Percentiles rank a stretch among this genome's conserved stretches.
Evolutionary conservation across 2,329 filamentous ascomycete species (phyloP).

Genomic region (Phialophora chinensis): DNA sequence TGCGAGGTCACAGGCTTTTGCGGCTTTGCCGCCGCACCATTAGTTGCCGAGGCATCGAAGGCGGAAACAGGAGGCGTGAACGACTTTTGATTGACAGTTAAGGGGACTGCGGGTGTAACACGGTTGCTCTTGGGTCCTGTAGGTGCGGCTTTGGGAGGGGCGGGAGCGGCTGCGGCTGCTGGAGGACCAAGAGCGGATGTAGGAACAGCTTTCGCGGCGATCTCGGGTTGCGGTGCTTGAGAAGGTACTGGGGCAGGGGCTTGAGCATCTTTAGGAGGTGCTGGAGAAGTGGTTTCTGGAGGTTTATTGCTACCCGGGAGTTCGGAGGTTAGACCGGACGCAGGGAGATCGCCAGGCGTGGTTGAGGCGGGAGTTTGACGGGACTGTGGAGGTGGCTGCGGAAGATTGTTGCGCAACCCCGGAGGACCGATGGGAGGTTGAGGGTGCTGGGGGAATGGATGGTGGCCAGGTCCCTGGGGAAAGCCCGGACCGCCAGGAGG

Average conservation of each 20-base stretch:
- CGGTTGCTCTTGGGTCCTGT: constrained; percentile 49
- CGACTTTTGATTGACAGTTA: constrained; percentile 45
- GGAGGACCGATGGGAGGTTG: constrained; percentile 63
- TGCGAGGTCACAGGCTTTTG: constrained; percentile 37
- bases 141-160: constrained; percentile 33
- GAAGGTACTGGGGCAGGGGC: constrained; percentile 35
- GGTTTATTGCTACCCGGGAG: constrained; percentile 51
- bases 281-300: constrained; percentile 46
- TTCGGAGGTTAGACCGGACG: constrained; percentile 50
- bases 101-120: constrained; percentile 55
- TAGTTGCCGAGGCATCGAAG: constrained; percentile 42
- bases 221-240: constrained; percentile 39
- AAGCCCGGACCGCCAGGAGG: constrained; percentile 73
- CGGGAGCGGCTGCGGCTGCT: constrained; percentile 27
- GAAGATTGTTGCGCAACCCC: constrained; percentile 49
- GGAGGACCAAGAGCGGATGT: constrained; percentile 27
- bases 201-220: constrained; percentile 37
- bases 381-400: constrained; percentile 42
- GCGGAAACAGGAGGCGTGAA: constrained; percentile 45
- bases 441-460: constrained; percentile 51
- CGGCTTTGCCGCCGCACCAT: constrained; percentile 41
- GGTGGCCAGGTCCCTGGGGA: constrained; percentile 70
- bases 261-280: constrained; percentile 36
- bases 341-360: constrained; percentile 39
- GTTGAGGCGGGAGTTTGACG: constrained; percentile 39